Evolutionary conservation across 2,329 filamentous ascomycete genomes (phyloP).

Genomic region (Fonsecaea multimorphosa): DNA sequence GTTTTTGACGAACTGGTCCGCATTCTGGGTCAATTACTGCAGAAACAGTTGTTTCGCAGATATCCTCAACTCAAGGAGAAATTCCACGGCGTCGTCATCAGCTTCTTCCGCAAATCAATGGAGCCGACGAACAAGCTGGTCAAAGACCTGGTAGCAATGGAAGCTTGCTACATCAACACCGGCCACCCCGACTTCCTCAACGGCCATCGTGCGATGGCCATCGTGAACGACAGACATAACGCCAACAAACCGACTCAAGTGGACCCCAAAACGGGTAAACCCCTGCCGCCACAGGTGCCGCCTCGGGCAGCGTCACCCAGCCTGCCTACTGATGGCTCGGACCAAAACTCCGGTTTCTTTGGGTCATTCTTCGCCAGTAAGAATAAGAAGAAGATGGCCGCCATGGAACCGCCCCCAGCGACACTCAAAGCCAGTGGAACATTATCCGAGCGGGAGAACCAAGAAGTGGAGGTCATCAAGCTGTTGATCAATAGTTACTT

Average conservation of each 20-base stretch:
- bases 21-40: conserved; percentile 86
- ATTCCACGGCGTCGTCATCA: conserved; percentile 88
- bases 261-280: conserved; percentile 98
- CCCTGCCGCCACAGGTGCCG: conserved; percentile 71
- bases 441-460: conserved; percentile 88
- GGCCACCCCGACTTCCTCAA: conserved; percentile 98
- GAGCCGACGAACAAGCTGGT: conserved; percentile 98
- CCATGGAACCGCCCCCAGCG: conserved; percentile 94
- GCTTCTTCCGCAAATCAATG: conserved; percentile 98
- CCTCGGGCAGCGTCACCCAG: conserved; percentile 78
- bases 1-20: conserved; percentile 98
- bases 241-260: conserved; percentile 86
- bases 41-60: conserved; percentile 86
- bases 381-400: conserved; percentile 99
- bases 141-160: conserved; percentile 90
- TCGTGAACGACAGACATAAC: conserved; percentile 91
- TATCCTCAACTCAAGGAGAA: conserved; percentile 97
- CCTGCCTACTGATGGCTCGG: conserved; percentile 61
- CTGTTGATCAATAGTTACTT: conserved; percentile 96
- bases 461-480: conserved; percentile 99
- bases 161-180: conserved; percentile 97
- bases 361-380: conserved; percentile 98
- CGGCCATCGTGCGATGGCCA: conserved; percentile 95
- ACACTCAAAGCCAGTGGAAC: conserved; percentile 93
- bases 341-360: conserved; percentile 81